Percentiles rank a stretch among this genome's conserved stretches.
Evolutionary conservation across 768 basidiomycete species (phyloP).

Genomic region (Pulveroboletus sp.): DNA sequence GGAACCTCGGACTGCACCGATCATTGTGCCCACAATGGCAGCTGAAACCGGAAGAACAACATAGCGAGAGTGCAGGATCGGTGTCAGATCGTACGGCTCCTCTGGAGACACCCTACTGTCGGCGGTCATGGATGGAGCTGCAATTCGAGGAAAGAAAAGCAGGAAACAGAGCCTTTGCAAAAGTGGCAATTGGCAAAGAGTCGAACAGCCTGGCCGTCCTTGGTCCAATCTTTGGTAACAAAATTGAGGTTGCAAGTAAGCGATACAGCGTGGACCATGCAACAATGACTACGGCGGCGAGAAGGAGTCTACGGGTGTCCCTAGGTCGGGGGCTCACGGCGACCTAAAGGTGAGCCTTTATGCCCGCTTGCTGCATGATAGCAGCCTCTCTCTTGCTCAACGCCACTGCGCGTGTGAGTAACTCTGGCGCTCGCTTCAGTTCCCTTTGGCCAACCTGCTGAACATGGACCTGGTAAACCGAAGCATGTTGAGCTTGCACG

Average conservation of each 20-base stretch:
- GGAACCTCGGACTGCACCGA: slow-evolving; percentile 72
- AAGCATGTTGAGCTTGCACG: background rate
- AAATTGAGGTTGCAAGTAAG: background rate
- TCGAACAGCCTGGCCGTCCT: background rate
- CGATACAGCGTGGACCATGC: too few species aligned
- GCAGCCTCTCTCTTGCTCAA: slow-evolving; percentile 57
- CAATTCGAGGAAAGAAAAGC: background rate
- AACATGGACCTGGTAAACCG: slow-evolving; percentile 71
- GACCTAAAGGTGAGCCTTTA: slow-evolving; percentile 52
- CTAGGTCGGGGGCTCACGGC: background rate
- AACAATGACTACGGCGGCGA: too few species aligned
- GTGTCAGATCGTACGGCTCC: slow-evolving; percentile 26
- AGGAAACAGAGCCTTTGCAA: background rate
- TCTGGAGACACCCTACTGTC: slow-evolving; percentile 5
- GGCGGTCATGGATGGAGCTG: slow-evolving; percentile 14
- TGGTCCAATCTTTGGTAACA: background rate
- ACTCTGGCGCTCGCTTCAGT: slow-evolving; percentile 65
- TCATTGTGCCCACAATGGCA: slow-evolving; percentile 54
- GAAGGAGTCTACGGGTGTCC: background rate
- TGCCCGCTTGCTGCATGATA: slow-evolving; percentile 53
- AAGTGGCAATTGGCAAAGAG: background rate
- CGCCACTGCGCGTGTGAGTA: slow-evolving; percentile 52
- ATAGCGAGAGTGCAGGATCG: slow-evolving; percentile 42
- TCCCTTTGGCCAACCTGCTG: slow-evolving; percentile 93
- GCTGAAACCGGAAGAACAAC: slow-evolving; percentile 60